phyloP scores from a whole-genome alignment of 2,329 filamentous ascomycete species.

The Clarireedia sp. region DNA sequence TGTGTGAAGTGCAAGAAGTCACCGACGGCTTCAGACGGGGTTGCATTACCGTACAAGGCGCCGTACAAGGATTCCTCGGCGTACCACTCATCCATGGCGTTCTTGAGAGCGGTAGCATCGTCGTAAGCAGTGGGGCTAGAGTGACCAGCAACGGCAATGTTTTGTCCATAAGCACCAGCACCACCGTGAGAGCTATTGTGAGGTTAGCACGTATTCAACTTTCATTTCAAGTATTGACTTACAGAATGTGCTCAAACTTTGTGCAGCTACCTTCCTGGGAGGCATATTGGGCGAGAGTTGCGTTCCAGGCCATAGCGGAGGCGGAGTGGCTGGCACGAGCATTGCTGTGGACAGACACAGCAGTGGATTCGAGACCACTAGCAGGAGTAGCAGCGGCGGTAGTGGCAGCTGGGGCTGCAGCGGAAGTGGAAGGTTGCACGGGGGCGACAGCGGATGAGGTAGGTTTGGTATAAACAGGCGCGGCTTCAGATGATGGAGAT shows the following conservation, averaged over 20 bases:
- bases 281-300: slow-evolving; percentile 56
- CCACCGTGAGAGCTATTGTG: slow-evolving; percentile 43
- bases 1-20: slow-evolving; percentile 57
- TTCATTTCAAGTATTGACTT: slow-evolving; percentile 32
- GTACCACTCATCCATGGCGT: slow-evolving; percentile 78
- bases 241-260: slow-evolving; percentile 69
- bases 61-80: slow-evolving; percentile 57
- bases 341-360: slow-evolving; percentile 57
- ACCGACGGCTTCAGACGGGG: slow-evolving; percentile 40
- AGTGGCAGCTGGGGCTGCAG: neutral
- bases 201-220: too few species aligned
- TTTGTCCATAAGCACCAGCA: slow-evolving; percentile 74
- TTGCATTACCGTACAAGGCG: slow-evolving; percentile 49
- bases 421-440: neutral
- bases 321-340: slow-evolving; percentile 79
- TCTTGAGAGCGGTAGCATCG: slow-evolving; percentile 47
- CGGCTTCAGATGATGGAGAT: neutral
- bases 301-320: slow-evolving; percentile 56
- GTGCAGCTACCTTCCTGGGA: slow-evolving; percentile 56
- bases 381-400: slow-evolving; percentile 9
- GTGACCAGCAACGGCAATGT: slow-evolving; percentile 55
- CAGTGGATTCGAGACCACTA: slow-evolving; percentile 14
- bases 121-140: slow-evolving; percentile 41
- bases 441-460: neutral
- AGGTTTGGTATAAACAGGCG: neutral